Percentiles rank a stretch among this genome's conserved stretches.
phyloP scores from a whole-genome alignment of 768 basidiomycete species.

The Podaxis carcinomalis region DNA sequence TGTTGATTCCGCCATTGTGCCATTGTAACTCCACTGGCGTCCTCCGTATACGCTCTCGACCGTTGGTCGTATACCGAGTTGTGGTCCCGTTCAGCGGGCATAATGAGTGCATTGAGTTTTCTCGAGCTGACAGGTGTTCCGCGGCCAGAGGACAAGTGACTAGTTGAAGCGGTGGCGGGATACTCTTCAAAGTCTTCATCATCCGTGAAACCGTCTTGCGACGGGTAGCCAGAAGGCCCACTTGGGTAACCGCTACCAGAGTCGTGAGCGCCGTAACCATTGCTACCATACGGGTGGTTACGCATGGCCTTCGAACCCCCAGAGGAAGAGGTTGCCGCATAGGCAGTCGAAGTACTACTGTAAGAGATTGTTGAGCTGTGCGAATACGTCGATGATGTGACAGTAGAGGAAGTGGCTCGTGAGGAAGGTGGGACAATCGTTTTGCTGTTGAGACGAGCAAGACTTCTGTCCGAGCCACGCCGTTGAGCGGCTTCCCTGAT shows the following conservation, averaged over 20 bases:
- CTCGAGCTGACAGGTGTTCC: conserved; percentile 69
- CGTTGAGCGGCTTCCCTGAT: conserved; percentile 75
- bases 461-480: conserved; percentile 55
- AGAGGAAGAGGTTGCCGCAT: background rate
- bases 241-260: conserved; percentile 1
- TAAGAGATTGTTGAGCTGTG: conserved; percentile 23
- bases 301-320: background rate
- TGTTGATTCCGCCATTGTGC: conserved; percentile 54
- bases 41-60: conserved; percentile 68
- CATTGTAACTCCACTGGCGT: conserved; percentile 57
- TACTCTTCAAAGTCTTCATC: conserved; percentile 78
- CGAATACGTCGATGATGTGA: conserved; percentile 22
- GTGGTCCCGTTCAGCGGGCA: conserved; percentile 56
- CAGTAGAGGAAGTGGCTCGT: conserved; percentile 7
- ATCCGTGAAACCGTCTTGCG: conserved; percentile 60
- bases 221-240: conserved; percentile 54
- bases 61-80: conserved; percentile 41
- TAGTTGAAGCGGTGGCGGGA: conserved; percentile 37
- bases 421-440: background rate
- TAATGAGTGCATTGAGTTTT: conserved; percentile 45
- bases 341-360: conserved; percentile 6
- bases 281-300: conserved; percentile 1
- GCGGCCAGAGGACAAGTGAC: conserved; percentile 54
- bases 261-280: conserved; percentile 4
- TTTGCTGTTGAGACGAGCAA: conserved; percentile 5